Evolutionary conservation across 768 basidiomycete genomes (phyloP).

Genomic region (Lactarius sp.): DNA sequence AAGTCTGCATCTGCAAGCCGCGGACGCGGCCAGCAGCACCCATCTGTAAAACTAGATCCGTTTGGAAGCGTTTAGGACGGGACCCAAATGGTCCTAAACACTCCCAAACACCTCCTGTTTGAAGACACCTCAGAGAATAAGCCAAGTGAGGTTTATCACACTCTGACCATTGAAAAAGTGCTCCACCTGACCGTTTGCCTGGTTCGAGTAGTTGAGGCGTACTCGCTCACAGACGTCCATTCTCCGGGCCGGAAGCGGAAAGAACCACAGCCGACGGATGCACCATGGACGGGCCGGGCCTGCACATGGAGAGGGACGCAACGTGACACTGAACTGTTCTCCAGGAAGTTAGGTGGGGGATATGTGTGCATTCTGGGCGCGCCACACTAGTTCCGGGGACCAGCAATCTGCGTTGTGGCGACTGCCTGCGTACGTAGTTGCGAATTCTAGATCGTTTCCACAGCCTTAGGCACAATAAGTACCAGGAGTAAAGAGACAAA

Average conservation of each 20-base stretch:
- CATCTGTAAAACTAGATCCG: no score
- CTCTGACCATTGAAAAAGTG: no score
- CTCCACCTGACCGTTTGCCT: no score
- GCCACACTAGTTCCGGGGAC: slow-evolving; percentile 69
- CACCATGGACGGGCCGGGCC: slow-evolving; percentile 40
- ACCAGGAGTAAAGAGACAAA: neutral
- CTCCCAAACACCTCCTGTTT: no score
- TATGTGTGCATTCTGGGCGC: slow-evolving; percentile 69
- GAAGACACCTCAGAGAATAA: no score
- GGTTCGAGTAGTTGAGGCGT: no score
- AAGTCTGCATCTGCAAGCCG: no score
- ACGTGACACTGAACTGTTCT: slow-evolving; percentile 47
- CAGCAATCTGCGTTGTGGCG: slow-evolving; percentile 53
- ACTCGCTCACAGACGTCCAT: slow-evolving; percentile 51
- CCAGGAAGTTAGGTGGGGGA: slow-evolving; percentile 44
- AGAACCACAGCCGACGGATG: no score
- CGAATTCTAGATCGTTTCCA: slow-evolving; percentile 44
- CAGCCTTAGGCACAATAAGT: slow-evolving; percentile 40
- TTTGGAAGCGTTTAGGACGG: no score
- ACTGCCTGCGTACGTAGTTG: slow-evolving; percentile 55
- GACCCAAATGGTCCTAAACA: no score
- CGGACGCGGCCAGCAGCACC: no score
- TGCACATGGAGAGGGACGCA: slow-evolving; percentile 45
- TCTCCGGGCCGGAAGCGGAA: slow-evolving; percentile 55
- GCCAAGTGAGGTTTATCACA: no score